Base-by-base conservation (phyloP, 2,329 filamentous ascomycete species). In the Ceratocystis colombiana region DNA sequence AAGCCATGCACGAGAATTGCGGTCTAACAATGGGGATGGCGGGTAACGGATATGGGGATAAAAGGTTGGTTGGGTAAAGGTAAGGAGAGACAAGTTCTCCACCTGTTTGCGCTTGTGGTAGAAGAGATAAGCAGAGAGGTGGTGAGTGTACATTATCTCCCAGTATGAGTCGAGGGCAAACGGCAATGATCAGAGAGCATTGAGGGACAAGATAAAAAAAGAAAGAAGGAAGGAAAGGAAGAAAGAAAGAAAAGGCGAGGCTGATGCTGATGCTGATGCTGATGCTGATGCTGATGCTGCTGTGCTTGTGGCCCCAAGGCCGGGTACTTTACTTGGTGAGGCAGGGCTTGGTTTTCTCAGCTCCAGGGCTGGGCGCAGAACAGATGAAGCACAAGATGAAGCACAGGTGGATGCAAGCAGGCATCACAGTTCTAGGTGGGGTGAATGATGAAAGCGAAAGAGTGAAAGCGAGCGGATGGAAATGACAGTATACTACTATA, bases 31-130 rank as follows among this genome's bases (percentile, higher is more conserved):
- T 57, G 22, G 17, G 17, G 22, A 57, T 57, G 22, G 53, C 53
- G 22, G 53, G 53, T 22, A 12, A 5, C 30, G 28, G 28, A 17
- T 25, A 17, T 33, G 22, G 15, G 7, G 53, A 57, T 57, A 57
- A 57, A 28, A 57, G 53, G 20, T 57, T 6, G 53, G 53, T 57
- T 30, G 20, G 53, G 53, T 30, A 28, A 57, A 22, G 53, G 53
- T 57, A 57, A 33, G 53, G 53, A 57, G 53, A 57, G 28, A 57
- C 53, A 57, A 28, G 59, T 20, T 17, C 37, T 61, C 33, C 17
- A 44, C 17, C 37, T 22, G 59, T 61, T 41, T 41, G 59, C n/a
- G 15, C 7, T 44, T 15, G 59, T n/a, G 12, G 17, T 61, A 7
- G 30, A 44, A 12, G 59, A 28, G 30, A n/a, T 30, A n/a, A 28